A percentile compares a stretch with the other conserved stretches of the same genome.
phyloP scores from a whole-genome alignment of 1,139 yeast species.

The Wickerhamomyces sp. region DNA sequence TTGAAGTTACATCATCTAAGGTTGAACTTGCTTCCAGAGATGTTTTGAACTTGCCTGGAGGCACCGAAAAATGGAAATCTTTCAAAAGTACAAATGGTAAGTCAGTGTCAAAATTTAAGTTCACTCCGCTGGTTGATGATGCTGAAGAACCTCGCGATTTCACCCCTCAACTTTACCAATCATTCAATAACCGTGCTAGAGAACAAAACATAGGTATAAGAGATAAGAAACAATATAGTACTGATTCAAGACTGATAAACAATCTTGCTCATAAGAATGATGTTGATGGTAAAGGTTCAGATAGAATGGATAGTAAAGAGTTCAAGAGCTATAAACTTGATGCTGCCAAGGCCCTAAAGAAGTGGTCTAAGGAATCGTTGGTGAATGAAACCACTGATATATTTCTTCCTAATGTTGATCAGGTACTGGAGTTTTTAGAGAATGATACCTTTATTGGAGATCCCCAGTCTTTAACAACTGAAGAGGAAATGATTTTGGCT shows the following conservation, averaged over 20 bases:
- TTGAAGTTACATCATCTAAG: conserved; percentile 51
- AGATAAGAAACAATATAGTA: conserved; percentile 75
- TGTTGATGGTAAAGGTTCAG: conserved; percentile 73
- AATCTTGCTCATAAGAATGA: conserved; percentile 61
- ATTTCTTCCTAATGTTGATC: conserved; percentile 54
- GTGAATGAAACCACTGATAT: conserved; percentile 33
- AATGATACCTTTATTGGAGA: conserved; percentile 35
- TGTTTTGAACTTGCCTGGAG: conserved; percentile 41
- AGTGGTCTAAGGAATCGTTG: conserved; percentile 48
- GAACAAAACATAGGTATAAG: conserved; percentile 80
- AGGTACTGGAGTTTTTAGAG: conserved; percentile 50
- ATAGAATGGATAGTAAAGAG: conserved; percentile 44
- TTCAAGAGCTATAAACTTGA: conserved; percentile 44
- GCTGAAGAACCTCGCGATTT: conserved; percentile 17
- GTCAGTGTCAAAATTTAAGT: background rate
- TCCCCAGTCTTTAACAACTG: conserved; percentile 29
- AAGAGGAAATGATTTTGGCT: conserved; percentile 38
- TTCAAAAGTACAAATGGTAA: conserved; percentile 23
- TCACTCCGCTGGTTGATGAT: background rate
- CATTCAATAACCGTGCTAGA: conserved; percentile 87
- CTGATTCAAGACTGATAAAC: conserved; percentile 75
- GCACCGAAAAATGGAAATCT: conserved; percentile 46
- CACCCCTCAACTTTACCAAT: conserved; percentile 39
- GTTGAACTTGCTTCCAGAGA: conserved; percentile 71
- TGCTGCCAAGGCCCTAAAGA: conserved; percentile 48